phyloP scores from a whole-genome alignment of 2,329 filamentous ascomycete genomes.

The Alternaria solani region DNA sequence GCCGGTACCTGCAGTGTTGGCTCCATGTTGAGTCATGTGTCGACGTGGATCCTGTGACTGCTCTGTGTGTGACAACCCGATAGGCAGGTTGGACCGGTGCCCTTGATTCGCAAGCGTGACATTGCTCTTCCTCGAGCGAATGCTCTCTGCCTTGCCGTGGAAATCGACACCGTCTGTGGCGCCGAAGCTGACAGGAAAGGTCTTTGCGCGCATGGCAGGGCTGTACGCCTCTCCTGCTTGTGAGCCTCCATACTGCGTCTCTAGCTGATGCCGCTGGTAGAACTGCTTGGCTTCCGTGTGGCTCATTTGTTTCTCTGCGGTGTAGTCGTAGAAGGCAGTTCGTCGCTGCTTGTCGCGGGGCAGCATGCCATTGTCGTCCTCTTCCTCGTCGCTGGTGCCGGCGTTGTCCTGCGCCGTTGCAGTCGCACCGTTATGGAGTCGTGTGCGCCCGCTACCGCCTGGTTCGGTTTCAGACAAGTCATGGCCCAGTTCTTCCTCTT shows the following conservation, averaged over 20 bases:
- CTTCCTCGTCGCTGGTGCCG: conserved; percentile 37
- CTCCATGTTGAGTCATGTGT: conserved; percentile 25
- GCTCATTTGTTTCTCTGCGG: conserved; percentile 92
- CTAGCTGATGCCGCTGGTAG: conserved; percentile 86
- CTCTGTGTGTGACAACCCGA: conserved; percentile 42
- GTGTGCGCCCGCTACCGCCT: conserved; percentile 19
- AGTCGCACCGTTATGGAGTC: conserved; percentile 30
- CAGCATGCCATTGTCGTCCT: conserved; percentile 50
- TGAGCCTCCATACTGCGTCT: conserved; percentile 57
- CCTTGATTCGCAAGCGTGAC: conserved; percentile 40
- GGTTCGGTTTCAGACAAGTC: conserved; percentile 41
- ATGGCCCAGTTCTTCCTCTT: conserved; percentile 46
- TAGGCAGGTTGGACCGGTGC: conserved; percentile 34
- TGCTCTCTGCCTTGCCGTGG: conserved; percentile 52
- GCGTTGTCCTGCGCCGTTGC: conserved; percentile 28
- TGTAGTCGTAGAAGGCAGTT: conserved; percentile 92
- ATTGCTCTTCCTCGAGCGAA: conserved; percentile 54
- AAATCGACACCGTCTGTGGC: conserved; percentile 46
- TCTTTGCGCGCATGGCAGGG: conserved; percentile 55
- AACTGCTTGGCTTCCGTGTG: conserved; percentile 95
- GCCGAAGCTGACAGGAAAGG: conserved; percentile 53
- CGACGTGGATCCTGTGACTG: conserved; percentile 38
- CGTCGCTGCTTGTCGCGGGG: conserved; percentile 65
- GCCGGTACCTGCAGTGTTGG: conserved; percentile 21
- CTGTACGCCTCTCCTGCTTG: conserved; percentile 51